Percentiles rank a stretch among this genome's conserved stretches.
Conservation (phyloP, 441 rosid genomes). For the Erodium chrysanthum region DNA sequence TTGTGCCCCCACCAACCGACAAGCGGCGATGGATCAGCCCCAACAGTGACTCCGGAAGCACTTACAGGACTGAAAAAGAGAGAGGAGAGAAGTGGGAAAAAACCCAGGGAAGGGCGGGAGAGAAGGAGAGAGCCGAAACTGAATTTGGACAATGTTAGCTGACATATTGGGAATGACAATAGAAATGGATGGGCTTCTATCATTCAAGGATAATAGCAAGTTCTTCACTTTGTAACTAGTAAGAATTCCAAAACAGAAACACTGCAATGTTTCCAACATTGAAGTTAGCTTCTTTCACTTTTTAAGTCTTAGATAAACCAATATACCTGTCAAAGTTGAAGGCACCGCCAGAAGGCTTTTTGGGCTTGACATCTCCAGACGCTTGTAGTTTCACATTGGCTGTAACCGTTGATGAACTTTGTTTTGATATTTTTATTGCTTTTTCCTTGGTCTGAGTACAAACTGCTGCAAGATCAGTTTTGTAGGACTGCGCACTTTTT, state of each 20-base stretch:
- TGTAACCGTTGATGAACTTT: constrained; percentile 25
- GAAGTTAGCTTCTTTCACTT: not conserved
- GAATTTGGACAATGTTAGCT: not conserved
- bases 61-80: too few species aligned
- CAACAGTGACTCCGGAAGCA: too few species aligned
- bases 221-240: not conserved
- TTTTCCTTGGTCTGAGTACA: constrained; percentile 20
- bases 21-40: too few species aligned
- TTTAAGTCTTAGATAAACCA: not conserved
- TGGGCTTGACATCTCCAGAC: constrained; percentile 27
- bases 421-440: constrained; percentile 22
- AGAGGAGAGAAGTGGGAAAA: too few species aligned
- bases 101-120: too few species aligned
- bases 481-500: constrained; percentile 19
- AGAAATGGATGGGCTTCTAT: not conserved
- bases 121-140: too few species aligned
- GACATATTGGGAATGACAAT: not conserved
- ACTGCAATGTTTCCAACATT: not conserved
- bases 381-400: constrained; percentile 28
- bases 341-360: constrained; percentile 36
- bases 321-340: constrained; percentile 63
- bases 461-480: constrained; percentile 15
- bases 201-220: not conserved
- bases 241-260: not conserved
- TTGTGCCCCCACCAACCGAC: too few species aligned